Conservation (phyloP, 257 asterid species). For the Rauvolfia tetraphylla region DNA sequence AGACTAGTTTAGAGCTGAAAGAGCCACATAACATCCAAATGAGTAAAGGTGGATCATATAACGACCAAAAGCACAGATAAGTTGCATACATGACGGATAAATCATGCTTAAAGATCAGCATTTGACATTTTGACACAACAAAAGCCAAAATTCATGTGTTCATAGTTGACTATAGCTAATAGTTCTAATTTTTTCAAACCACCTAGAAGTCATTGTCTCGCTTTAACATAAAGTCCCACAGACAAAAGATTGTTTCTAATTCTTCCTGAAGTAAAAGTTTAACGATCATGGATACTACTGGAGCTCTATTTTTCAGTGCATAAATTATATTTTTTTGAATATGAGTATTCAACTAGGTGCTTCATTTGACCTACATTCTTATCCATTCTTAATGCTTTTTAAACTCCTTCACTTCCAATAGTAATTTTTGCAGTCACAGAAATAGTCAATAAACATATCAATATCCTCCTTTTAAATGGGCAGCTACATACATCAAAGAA, state of each 20-base stretch:
- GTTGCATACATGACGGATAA: no score
- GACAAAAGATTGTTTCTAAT: background rate
- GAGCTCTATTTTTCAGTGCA: background rate
- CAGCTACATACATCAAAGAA: background rate
- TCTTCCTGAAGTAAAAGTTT: background rate
- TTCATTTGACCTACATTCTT: background rate
- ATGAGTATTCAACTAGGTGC: background rate
- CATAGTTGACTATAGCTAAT: background rate
- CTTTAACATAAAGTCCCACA: no score
- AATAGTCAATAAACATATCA: background rate
- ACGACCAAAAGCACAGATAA: no score
- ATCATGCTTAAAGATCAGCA: background rate
- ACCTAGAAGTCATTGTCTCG: no score
- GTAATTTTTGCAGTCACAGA: background rate
- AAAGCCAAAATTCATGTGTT: background rate
- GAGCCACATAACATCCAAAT: no score
- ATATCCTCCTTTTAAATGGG: background rate
- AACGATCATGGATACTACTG: background rate
- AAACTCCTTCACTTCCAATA: no score
- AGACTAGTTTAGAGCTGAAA: no score
- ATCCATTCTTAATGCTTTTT: no score
- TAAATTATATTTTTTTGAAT: background rate
- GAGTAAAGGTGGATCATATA: no score
- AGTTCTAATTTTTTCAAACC: no score
- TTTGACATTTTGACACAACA: background rate